Conservation (phyloP, 805 yeast genomes). For the Komagataella pastoris region DNA sequence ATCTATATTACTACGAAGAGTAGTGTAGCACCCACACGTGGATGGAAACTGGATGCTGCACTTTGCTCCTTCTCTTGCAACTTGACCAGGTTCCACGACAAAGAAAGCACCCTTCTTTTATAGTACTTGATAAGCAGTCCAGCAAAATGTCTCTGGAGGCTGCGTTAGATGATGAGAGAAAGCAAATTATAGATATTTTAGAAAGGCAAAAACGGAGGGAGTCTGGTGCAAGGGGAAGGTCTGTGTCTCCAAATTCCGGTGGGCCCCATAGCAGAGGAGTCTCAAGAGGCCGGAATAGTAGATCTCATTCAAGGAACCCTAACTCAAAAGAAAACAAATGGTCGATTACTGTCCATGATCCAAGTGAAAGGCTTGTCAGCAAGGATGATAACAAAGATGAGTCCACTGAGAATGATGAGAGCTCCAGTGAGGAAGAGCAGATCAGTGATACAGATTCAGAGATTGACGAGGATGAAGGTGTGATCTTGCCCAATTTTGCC, state of each 20-base stretch:
- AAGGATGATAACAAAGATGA: constrained; percentile 6
- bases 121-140: neutral
- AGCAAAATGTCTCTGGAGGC: constrained; percentile 18
- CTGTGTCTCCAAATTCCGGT: constrained; percentile 3
- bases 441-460: constrained; percentile 47
- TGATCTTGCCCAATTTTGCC: constrained; percentile 45
- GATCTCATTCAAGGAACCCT: constrained; percentile 4
- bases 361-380: constrained; percentile 43
- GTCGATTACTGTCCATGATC: constrained; percentile 63
- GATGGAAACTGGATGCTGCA: neutral
- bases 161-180: constrained; percentile 19
- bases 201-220: constrained; percentile 12
- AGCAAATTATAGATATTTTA: constrained; percentile 14
- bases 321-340: constrained; percentile 23
- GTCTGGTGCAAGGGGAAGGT: constrained; percentile 9
- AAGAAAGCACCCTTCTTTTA: neutral
- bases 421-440: constrained; percentile 42
- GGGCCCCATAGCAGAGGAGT: constrained; percentile 1
- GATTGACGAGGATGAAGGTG: constrained; percentile 49
- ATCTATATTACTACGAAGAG: neutral
- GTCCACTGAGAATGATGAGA: constrained; percentile 6
- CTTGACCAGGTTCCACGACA: neutral
- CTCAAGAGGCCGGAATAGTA: constrained; percentile 9
- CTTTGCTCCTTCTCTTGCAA: neutral
- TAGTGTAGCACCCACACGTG: neutral